A percentile compares a stretch with the other conserved stretches of the same genome.
Conservation (phyloP, 2,329 filamentous ascomycete genomes). For the Fusarium concolor region DNA sequence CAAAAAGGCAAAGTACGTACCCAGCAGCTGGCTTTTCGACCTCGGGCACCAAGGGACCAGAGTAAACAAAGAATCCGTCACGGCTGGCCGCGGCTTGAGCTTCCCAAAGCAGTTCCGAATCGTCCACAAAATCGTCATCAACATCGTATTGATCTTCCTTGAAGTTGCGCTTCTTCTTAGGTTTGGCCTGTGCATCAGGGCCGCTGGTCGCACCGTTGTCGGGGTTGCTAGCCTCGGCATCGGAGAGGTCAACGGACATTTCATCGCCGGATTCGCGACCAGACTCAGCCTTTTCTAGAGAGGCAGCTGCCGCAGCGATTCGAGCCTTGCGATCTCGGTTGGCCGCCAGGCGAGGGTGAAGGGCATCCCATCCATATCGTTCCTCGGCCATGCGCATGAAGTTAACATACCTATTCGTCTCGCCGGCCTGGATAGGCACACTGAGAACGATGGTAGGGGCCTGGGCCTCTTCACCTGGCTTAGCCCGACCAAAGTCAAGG, state of each 20-base stretch:
- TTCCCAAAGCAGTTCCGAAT: conserved; percentile 95
- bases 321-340: conserved; percentile 88
- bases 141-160: conserved; percentile 87
- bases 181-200: conserved; percentile 70
- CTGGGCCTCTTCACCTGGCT: conserved; percentile 67
- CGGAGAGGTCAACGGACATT: conserved; percentile 82
- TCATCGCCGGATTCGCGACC: conserved; percentile 80
- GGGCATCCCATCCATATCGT: conserved; percentile 91
- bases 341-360: conserved; percentile 90
- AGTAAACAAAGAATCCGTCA: conserved; percentile 98
- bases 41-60: conserved; percentile 88
- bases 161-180: conserved; percentile 83
- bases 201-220: conserved; percentile 78
- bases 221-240: conserved; percentile 84
- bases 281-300: conserved; percentile 80
- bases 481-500: conserved; percentile 70
- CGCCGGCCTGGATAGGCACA: conserved; percentile 78
- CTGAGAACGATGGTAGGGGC: conserved; percentile 86
- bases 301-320: conserved; percentile 88
- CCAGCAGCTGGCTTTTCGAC: conserved; percentile 76
- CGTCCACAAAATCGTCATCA: conserved; percentile 88
- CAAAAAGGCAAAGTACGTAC: conserved; percentile 54
- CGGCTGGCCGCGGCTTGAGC: conserved; percentile 93
- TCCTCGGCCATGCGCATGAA: conserved; percentile 95
- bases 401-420: conserved; percentile 92